A percentile compares a stretch with the other conserved stretches of the same genome.
Conservation (phyloP, 768 basidiomycete genomes). For the Mycena galericulata region DNA sequence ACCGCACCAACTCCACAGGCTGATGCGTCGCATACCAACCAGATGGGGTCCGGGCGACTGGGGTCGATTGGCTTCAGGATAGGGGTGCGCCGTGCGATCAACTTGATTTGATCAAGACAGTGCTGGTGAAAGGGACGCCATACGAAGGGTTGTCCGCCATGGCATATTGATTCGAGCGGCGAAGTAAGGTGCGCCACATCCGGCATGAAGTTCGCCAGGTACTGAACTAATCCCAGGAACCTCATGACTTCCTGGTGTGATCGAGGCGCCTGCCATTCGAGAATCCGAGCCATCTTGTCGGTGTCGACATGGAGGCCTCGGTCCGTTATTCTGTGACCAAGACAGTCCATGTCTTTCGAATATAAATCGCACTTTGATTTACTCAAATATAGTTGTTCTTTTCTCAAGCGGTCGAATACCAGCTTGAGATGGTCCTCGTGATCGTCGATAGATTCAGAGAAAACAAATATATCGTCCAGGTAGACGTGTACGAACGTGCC, state of each 20-base stretch:
- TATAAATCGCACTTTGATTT: constrained; percentile 40
- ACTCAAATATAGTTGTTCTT: constrained; percentile 47
- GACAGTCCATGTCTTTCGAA: too few species aligned
- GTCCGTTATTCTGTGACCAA: constrained; percentile 46
- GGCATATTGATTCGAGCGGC: background rate
- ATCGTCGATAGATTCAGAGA: constrained; percentile 48
- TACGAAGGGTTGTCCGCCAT: background rate
- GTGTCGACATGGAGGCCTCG: constrained; percentile 43
- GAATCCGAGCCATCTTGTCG: constrained; percentile 22
- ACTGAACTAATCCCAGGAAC: too few species aligned
- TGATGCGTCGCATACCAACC: background rate
- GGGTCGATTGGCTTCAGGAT: background rate
- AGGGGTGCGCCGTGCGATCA: background rate
- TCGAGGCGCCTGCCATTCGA: background rate
- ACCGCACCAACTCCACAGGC: background rate
- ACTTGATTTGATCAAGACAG: background rate
- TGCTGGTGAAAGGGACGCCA: too few species aligned
- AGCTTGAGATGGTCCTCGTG: constrained; percentile 48
- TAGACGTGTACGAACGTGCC: too few species aligned
- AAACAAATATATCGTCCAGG: too few species aligned
- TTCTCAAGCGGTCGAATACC: constrained; percentile 45
- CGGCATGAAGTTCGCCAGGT: background rate
- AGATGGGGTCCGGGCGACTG: background rate
- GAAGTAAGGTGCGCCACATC: background rate
- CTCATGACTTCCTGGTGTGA: background rate